A percentile compares a stretch with the other conserved stretches of the same genome.
Conservation (phyloP, 495 filamentous ascomycete species). For the Aspergillus avenaceus region DNA sequence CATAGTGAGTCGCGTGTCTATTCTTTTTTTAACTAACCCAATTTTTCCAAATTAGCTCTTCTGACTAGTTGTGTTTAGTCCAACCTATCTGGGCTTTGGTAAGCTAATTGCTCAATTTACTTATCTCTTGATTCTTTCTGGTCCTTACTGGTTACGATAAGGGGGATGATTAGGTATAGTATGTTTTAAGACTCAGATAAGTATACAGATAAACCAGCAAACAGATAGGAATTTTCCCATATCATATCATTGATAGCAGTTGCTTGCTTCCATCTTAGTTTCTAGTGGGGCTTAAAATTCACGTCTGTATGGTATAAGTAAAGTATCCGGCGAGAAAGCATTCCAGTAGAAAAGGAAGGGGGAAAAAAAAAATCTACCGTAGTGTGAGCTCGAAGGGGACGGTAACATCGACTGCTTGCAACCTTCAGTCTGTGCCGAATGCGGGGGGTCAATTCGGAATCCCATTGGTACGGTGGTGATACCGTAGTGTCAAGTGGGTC, state of each 20-base stretch:
- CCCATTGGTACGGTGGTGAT: conserved; percentile 1
- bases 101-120: too few species aligned
- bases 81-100: too few species aligned
- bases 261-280: too few species aligned
- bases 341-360: not conserved
- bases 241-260: too few species aligned
- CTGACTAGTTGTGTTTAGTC: not conserved
- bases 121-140: too few species aligned
- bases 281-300: too few species aligned
- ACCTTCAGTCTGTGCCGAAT: conserved; percentile 14
- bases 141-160: too few species aligned
- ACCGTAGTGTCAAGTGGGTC: conserved; percentile 2
- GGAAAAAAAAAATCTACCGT: not conserved
- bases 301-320: too few species aligned
- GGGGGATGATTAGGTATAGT: too few species aligned
- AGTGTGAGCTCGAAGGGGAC: conserved; percentile 8
- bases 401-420: conserved; percentile 19
- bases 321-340: not conserved
- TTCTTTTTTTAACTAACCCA: not conserved
- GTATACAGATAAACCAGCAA: too few species aligned
- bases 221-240: too few species aligned
- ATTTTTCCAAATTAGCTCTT: not conserved
- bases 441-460: conserved; percentile 15
- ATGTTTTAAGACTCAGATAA: too few species aligned
- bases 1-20: not conserved